Conservation (phyloP, 140 eudicot genomes). For the Bidens hawaiensis region DNA sequence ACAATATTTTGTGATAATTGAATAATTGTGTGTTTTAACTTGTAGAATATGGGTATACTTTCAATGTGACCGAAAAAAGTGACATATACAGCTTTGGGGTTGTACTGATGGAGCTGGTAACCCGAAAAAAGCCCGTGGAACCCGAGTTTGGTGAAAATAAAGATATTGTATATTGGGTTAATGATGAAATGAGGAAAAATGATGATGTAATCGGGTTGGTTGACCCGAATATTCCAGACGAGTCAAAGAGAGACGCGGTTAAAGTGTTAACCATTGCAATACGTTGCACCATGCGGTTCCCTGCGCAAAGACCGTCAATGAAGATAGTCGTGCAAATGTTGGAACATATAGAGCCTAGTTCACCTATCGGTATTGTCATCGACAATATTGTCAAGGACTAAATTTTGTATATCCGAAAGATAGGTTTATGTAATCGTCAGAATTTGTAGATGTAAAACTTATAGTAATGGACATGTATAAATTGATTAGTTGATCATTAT, state of each 20-base stretch:
- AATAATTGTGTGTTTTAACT: neutral
- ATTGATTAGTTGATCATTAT: neutral
- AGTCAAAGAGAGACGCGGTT: constrained; percentile 28
- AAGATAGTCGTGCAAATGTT: constrained; percentile 63
- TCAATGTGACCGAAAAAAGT: constrained; percentile 55
- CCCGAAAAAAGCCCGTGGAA: constrained; percentile 52
- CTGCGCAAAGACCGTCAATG: constrained; percentile 62
- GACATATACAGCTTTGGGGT: constrained; percentile 69
- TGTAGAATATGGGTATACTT: constrained; percentile 61
- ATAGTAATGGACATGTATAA: neutral
- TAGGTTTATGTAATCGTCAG: constrained; percentile 1
- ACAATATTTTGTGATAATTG: neutral
- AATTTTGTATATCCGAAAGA: neutral
- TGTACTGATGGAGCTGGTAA: constrained; percentile 58
- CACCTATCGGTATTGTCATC: constrained; percentile 18
- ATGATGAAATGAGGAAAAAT: constrained; percentile 27
- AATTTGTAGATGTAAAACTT: neutral
- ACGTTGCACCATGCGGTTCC: constrained; percentile 50
- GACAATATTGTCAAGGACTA: constrained; percentile 9
- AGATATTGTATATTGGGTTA: constrained; percentile 57
- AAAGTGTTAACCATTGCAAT: constrained; percentile 46
- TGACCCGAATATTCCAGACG: constrained; percentile 39
- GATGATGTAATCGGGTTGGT: constrained; percentile 25
- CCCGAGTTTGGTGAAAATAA: constrained; percentile 51
- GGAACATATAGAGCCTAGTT: constrained; percentile 40